Evolutionary conservation across 2,329 filamentous ascomycete genomes (phyloP).

Genomic region (Diaporthe longicolla): DNA sequence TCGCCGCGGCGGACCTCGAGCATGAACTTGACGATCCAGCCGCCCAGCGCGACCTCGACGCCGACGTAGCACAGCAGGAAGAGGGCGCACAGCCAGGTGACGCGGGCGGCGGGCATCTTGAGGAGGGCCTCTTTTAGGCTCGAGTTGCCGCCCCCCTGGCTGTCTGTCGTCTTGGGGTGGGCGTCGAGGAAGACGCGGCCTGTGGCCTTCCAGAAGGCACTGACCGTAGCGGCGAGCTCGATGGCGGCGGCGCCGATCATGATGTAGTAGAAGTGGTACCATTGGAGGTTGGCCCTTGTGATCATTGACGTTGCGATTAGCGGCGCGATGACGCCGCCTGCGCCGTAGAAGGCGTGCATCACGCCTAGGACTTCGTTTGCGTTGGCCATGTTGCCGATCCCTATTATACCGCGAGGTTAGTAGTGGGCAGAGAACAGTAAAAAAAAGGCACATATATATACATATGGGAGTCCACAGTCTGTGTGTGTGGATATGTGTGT

Average conservation of each 20-base stretch:
- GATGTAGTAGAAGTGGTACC: constrained; percentile 83
- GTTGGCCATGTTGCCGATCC: constrained; percentile 74
- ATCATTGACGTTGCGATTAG: constrained; percentile 80
- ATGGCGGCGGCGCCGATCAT: constrained; percentile 72
- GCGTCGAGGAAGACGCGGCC: constrained; percentile 66
- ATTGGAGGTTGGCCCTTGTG: constrained; percentile 70
- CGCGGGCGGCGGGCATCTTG: constrained; percentile 58
- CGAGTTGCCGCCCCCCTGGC: constrained; percentile 47
- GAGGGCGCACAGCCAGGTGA: constrained; percentile 78
- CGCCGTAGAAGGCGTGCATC: constrained; percentile 77
- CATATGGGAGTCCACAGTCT: constrained; percentile 50
- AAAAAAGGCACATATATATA: neutral
- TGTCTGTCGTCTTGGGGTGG: constrained; percentile 47
- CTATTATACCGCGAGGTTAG: neutral
- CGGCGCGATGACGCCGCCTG: constrained; percentile 78
- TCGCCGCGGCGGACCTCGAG: constrained; percentile 78
- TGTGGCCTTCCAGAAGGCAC: constrained; percentile 72
- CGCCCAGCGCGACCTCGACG: constrained; percentile 80
- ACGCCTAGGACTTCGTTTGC: constrained; percentile 79
- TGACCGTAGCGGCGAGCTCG: constrained; percentile 64
- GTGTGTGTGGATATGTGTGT: too few relatives aligned
- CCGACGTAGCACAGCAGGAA: constrained; percentile 86
- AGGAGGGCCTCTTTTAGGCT: constrained; percentile 57
- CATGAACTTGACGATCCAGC: constrained; percentile 91
- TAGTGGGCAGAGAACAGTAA: too few relatives aligned